Conservation (phyloP, 2,329 filamentous ascomycete genomes). For the Coniochaeta sp. region DNA sequence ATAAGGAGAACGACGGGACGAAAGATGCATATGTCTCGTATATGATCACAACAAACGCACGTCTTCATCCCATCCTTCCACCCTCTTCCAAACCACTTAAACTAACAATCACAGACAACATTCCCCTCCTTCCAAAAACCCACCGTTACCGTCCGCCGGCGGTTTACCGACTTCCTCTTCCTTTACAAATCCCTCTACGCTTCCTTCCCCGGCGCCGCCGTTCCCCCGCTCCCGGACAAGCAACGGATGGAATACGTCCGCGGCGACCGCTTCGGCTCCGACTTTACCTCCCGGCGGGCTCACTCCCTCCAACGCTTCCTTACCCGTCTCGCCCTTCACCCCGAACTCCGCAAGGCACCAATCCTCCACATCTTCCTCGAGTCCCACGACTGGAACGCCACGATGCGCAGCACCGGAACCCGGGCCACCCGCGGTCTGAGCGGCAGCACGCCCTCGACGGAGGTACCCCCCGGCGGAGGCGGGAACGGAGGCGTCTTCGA, state of each 20-base stretch:
- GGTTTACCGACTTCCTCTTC: constrained; percentile 97
- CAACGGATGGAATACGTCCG: constrained; percentile 99
- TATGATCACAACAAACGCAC: constrained; percentile 80
- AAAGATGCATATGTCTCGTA: constrained; percentile 98
- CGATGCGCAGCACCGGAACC: constrained; percentile 86
- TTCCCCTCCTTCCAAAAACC: constrained; percentile 88
- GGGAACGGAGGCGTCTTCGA: constrained; percentile 73
- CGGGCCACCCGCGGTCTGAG: constrained; percentile 58
- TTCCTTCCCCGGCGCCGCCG: constrained; percentile 86
- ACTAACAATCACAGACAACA: constrained; percentile 59
- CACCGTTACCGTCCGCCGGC: constrained; percentile 72
- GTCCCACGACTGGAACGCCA: constrained; percentile 91
- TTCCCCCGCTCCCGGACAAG: constrained; percentile 93
- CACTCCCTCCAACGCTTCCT: constrained; percentile 91
- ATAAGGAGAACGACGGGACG: constrained; percentile 94
- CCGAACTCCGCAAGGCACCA: constrained; percentile 73
- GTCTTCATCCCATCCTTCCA: constrained; percentile 7
- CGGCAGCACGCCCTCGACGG: constrained; percentile 21
- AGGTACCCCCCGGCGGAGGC: constrained; percentile 30
- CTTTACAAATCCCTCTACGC: constrained; percentile 83
- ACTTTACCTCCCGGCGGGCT: constrained; percentile 84
- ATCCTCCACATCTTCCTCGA: constrained; percentile 89
- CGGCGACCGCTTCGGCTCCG: constrained; percentile 86
- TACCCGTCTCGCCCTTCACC: constrained; percentile 77
- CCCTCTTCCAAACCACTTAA: constrained; percentile 6